Base-by-base conservation (phyloP, 305 asterid species). In the Fraxinus paxiana region DNA sequence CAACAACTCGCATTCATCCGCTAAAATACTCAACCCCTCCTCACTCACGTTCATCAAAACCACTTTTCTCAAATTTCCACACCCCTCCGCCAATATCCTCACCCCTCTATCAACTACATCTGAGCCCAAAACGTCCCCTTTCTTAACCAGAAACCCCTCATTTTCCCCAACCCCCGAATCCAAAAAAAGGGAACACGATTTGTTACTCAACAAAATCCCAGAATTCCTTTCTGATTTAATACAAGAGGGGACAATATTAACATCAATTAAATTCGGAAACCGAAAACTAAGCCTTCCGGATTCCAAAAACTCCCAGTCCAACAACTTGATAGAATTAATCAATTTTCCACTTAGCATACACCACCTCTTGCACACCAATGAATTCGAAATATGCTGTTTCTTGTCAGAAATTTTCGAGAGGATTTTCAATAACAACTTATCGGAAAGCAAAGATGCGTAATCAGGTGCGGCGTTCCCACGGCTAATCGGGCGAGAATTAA, bases 271-370 rank as follows among this genome's bases (percentile, higher is more conserved):
- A 83, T 93, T 84, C 0, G 97, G 96, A 77, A 93, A 94, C 75
- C 98, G 84, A 72, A 77, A 87, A 67, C 78, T 48, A 2, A 89
- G 87, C 87, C 97, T 92, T 83, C 97, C 98, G 18, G 96, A 94
- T 75, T 89, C 94, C 79, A 94, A 54, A 85, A 93, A 93, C 74
- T 92, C 98, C 98, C 98, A 93, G 59, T 94, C 97, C 82, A 90
- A 75, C 24, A 94, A 71, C 91, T 83, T 92, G 80, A 94, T 80
- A 41, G 90, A 86, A 35, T 75, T 83, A 63, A 93, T 89, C 80
- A 93, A 81, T 85, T 83, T 93, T 31, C 97, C 98, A 77, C 87
- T 89, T 20, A 93, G 70, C 79, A 81, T 73, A 73, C 90, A 85
- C 98, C 97, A 94, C 84, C 93, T 82, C 88, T 83, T 92, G 89